Evolutionary conservation across 495 filamentous ascomycete species (phyloP).

Genomic region (Hapsidospora chrysogenum): DNA sequence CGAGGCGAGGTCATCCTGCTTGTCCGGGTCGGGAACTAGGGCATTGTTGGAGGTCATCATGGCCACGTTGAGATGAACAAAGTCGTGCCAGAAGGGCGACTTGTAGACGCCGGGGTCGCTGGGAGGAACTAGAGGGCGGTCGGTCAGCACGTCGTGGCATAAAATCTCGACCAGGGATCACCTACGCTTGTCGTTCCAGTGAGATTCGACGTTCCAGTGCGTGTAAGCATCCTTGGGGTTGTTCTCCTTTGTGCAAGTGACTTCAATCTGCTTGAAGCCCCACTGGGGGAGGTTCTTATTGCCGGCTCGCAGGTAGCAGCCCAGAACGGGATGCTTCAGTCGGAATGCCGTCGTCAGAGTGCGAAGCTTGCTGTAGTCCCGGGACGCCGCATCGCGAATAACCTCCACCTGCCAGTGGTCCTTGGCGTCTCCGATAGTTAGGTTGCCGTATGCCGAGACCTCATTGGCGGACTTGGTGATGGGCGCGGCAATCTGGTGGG

Average conservation of each 20-base stretch:
- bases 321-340: constrained; percentile 64
- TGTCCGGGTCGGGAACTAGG: constrained; percentile 92
- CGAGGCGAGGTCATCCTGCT: constrained; percentile 95
- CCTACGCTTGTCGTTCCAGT: constrained; percentile 88
- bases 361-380: constrained; percentile 69
- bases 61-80: constrained; percentile 92
- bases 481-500: constrained; percentile 75
- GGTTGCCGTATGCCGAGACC: constrained; percentile 90
- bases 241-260: constrained; percentile 87
- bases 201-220: constrained; percentile 97
- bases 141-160: constrained; percentile 2
- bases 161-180: constrained; percentile 5
- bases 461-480: constrained; percentile 79
- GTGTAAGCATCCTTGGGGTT: constrained; percentile 86
- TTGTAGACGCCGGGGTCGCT: constrained; percentile 87
- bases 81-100: constrained; percentile 91
- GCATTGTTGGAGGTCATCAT: constrained; percentile 99
- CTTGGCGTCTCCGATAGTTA: constrained; percentile 93
- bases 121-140: constrained; percentile 53
- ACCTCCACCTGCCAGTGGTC: constrained; percentile 96
- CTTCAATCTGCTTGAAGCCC: constrained; percentile 99
- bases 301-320: constrained; percentile 88
- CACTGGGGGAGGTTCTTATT: constrained; percentile 96
- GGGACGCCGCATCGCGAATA: constrained; percentile 71
- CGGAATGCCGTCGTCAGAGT: constrained; percentile 91